phyloP scores from a whole-genome alignment of 2,329 filamentous ascomycete genomes.

The Pleomassaria siparia region DNA sequence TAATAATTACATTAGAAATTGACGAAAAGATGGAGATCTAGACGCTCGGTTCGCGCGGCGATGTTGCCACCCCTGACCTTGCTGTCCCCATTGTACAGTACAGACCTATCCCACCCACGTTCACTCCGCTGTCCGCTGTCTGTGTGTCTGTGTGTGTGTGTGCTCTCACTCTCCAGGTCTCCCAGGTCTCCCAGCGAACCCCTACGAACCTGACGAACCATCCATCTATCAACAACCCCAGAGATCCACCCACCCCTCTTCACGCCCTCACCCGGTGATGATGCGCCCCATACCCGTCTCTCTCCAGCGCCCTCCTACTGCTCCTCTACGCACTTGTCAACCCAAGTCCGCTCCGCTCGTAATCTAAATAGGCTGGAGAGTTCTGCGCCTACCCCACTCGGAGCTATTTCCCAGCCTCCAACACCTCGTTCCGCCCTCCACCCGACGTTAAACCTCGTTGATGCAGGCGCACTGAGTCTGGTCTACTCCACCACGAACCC shows the following conservation, averaged over 20 bases:
- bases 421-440: not conserved
- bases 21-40: not conserved
- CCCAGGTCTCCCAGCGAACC: too few relatives aligned
- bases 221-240: not conserved
- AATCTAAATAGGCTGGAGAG: not conserved
- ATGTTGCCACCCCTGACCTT: not conserved
- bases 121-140: too few relatives aligned
- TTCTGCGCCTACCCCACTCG: not conserved
- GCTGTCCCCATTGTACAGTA: too few relatives aligned
- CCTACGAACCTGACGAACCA: not conserved
- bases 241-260: not conserved
- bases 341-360: not conserved
- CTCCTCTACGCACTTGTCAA: not conserved
- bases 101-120: too few relatives aligned
- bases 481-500: slow-evolving; percentile 12
- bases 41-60: not conserved
- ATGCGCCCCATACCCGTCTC: not conserved
- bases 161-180: too few relatives aligned
- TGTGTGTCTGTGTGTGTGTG: too few relatives aligned
- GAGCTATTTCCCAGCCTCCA: not conserved
- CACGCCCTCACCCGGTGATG: not conserved
- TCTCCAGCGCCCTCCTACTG: not conserved
- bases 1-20: not conserved
- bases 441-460: slow-evolving; percentile 1
- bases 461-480: not conserved